Base-by-base conservation (phyloP, 106 monocot genomes). In the Allium fistulosum region DNA sequence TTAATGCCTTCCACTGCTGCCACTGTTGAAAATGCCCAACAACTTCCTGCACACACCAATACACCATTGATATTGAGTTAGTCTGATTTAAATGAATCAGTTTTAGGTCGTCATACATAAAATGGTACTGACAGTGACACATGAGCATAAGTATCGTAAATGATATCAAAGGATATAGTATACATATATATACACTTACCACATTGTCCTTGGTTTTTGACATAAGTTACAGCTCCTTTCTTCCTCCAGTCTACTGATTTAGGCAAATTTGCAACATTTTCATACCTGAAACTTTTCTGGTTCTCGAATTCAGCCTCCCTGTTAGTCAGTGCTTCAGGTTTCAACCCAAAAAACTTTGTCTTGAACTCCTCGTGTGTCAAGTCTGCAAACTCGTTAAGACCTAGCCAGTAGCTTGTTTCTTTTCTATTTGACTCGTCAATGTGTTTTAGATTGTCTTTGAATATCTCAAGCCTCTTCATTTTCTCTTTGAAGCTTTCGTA, bases 11-110 rank as follows among this genome's bases (percentile, higher is more conserved):
- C 84, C 7, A 84, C 77, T 0, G 80, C 80, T 15, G 71, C 84
- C 17, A 84, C 80, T 10, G 80, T 85, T 26, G 84, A 85, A 63
- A 80, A 80, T 8, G 80, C 84, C 84, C 84, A 85, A 48, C 84
- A 85, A 65, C 84, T 80, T 45, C 84, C 76, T 84, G 69, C 80
- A 67, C 52, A 11, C 52, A 51, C 22, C 2, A 4, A 18, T 65
- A 15, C 26, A 10, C 26, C 5, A 22, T 17, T 47, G 7, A 49
- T 16, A 11, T 7, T 67, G 10, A 37, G 5, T 5, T 5, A 37
- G 37, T 37, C 37, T 37, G 37, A 37, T 37, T 22, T 22, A 22
- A 22, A 22, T 22, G 22, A 22, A 22, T 1, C 22, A 22, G 22
- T 22, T 22, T 22, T 22, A 22, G 22, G 22, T 22, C 22, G 22